Evolutionary conservation across 352 stramenopile species (phyloP).

Genomic region (Pythium phragmiticola): DNA sequence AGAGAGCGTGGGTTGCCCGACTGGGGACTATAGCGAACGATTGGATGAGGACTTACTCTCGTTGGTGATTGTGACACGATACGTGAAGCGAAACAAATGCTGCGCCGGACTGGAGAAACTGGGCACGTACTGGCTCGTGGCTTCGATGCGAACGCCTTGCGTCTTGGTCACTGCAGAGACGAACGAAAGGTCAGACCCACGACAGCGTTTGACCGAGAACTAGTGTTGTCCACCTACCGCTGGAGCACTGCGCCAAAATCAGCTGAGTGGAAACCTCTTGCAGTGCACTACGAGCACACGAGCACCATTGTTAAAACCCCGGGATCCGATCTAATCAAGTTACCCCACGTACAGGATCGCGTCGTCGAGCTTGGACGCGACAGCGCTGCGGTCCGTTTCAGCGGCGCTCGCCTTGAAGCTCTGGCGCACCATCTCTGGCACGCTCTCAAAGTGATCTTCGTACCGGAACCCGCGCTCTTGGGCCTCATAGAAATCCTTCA

Average conservation of each 20-base stretch:
- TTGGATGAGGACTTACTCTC: slow-evolving; percentile 37
- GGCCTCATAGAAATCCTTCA: slow-evolving; percentile 45
- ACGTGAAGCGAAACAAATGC: slow-evolving; percentile 71
- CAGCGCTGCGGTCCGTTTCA: slow-evolving; percentile 43
- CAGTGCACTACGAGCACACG: slow-evolving; percentile 35
- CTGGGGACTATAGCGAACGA: neutral
- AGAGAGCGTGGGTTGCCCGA: no score
- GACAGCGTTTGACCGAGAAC: neutral
- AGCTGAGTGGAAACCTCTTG: slow-evolving; percentile 66
- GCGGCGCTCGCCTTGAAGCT: slow-evolving; percentile 45
- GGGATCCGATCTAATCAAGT: neutral
- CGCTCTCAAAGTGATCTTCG: slow-evolving; percentile 31
- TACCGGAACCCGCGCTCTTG: slow-evolving; percentile 39
- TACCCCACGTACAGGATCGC: slow-evolving; percentile 46
- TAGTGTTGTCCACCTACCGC: slow-evolving; percentile 34
- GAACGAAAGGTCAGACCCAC: neutral
- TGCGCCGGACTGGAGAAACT: slow-evolving; percentile 48
- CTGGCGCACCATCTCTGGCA: slow-evolving; percentile 38
- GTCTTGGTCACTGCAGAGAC: slow-evolving; percentile 54
- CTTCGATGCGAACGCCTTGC: slow-evolving; percentile 65
- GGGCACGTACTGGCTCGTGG: slow-evolving; percentile 68
- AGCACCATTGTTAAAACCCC: neutral
- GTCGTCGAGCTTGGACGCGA: slow-evolving; percentile 58
- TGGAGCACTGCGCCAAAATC: slow-evolving; percentile 68
- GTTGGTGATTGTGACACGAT: slow-evolving; percentile 78